Conservation (phyloP, 2,329 filamentous ascomycete species). For the Arthrobotrys sphaeroides region DNA sequence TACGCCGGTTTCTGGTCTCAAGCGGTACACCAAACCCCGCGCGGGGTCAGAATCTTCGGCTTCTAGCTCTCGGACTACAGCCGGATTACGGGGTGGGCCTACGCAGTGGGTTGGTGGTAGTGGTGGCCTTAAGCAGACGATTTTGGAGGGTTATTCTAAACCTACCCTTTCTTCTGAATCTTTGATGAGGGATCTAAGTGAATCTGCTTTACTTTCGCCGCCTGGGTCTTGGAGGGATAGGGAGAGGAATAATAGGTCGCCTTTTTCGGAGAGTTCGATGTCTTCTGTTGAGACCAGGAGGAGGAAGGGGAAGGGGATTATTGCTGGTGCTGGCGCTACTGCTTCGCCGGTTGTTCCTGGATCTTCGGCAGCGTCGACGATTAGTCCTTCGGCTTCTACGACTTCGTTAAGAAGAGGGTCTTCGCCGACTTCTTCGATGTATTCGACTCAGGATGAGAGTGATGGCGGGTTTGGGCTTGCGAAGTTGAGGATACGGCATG, state of each 20-base stretch:
- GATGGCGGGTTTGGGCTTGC: conserved; percentile 14
- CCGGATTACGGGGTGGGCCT: not conserved
- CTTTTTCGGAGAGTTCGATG: conserved; percentile 13
- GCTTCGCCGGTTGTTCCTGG: not conserved
- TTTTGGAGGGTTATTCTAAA: not conserved
- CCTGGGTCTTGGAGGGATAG: conserved; percentile 19
- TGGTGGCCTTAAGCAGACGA: not conserved
- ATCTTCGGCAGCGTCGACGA: too few species aligned
- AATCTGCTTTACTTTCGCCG: not conserved
- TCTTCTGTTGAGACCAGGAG: conserved; percentile 24
- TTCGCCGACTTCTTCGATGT: not conserved
- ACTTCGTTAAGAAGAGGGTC: conserved; percentile 11
- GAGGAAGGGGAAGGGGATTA: conserved; percentile 3
- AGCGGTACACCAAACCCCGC: not conserved
- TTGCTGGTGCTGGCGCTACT: not conserved
- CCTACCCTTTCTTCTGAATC: not conserved
- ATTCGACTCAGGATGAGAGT: not conserved
- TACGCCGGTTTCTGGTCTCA: conserved; percentile 2
- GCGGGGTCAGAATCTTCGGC: not conserved
- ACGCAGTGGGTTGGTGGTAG: not conserved
- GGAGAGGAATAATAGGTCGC: conserved; percentile 23
- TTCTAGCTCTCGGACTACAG: not conserved
- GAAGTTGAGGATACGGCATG: conserved; percentile 39
- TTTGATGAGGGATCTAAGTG: not conserved
- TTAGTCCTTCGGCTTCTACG: not conserved